Percentiles rank a stretch among this genome's conserved stretches.
These are phyloP conservation scores for Pseudogymnoascus sp. DNA, from an alignment of 2,329 filamentous ascomycete genomes.

Conservation along the genomic window DNA sequence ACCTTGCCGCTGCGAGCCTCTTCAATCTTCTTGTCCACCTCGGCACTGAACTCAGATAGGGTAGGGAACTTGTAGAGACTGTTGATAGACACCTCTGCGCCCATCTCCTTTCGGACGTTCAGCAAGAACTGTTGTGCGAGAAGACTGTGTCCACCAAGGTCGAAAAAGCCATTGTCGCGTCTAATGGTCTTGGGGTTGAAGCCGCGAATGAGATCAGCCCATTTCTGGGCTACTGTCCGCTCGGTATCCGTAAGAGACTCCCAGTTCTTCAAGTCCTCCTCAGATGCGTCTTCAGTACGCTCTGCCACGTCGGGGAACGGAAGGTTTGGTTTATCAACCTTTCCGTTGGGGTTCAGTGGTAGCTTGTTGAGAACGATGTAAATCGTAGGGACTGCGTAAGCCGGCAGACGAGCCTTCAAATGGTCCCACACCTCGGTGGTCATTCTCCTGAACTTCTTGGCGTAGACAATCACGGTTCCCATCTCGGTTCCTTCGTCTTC, in stretches of 20 bases:
- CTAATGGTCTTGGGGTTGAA: slow-evolving; percentile 60
- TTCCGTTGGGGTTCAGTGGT: slow-evolving; percentile 78
- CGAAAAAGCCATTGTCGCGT: slow-evolving; percentile 62
- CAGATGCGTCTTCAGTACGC: slow-evolving; percentile 33
- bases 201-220: slow-evolving; percentile 62
- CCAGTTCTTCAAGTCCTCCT: slow-evolving; percentile 36
- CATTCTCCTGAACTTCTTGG: slow-evolving; percentile 35
- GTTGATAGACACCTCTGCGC: slow-evolving; percentile 61
- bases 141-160: slow-evolving; percentile 72
- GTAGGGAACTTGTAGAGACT: slow-evolving; percentile 62
- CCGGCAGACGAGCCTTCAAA: slow-evolving; percentile 62
- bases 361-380: slow-evolving; percentile 66
- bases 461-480: slow-evolving; percentile 28
- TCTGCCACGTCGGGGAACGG: slow-evolving; percentile 66
- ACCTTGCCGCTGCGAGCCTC: slow-evolving; percentile 29
- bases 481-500: slow-evolving; percentile 41
- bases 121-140: slow-evolving; percentile 76
- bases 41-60: slow-evolving; percentile 40
- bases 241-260: slow-evolving; percentile 49
- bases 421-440: slow-evolving; percentile 52
- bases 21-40: slow-evolving; percentile 39
- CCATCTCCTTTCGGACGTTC: slow-evolving; percentile 51
- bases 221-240: slow-evolving; percentile 59
- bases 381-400: slow-evolving; percentile 67
- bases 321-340: slow-evolving; percentile 70